Conservation (phyloP, 495 filamentous ascomycete species). For the Aspergillus cristatus region DNA sequence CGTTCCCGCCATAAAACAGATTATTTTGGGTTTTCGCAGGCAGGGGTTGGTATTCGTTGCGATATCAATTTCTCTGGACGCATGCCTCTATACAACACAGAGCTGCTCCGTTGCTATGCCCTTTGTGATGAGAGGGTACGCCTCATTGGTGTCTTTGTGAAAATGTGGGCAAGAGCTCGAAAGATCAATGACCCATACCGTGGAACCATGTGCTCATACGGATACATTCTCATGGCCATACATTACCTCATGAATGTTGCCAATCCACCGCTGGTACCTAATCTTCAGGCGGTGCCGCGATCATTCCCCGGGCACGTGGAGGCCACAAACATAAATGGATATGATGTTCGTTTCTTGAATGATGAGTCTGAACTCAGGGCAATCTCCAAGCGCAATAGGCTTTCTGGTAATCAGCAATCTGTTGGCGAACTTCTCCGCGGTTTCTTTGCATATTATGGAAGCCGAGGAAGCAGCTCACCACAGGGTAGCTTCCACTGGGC, state of each 20-base stretch:
- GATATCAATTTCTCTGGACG: conserved; percentile 81
- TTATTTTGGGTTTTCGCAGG: conserved; percentile 54
- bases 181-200: conserved; percentile 75
- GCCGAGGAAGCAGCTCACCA: conserved; percentile 33
- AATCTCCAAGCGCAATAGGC: conserved; percentile 36
- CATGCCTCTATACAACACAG: conserved; percentile 69
- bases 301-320: conserved; percentile 3
- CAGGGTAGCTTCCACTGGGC: conserved; percentile 59
- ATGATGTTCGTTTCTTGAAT: conserved; percentile 56
- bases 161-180: conserved; percentile 71
- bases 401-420: conserved; percentile 52
- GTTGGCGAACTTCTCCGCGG: conserved; percentile 58
- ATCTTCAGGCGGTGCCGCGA: conserved; percentile 49
- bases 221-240: conserved; percentile 88
- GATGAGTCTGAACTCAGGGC: conserved; percentile 52
- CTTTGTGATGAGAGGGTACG: conserved; percentile 62
- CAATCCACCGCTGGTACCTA: conserved; percentile 67
- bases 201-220: conserved; percentile 76
- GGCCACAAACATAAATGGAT: conserved; percentile 37
- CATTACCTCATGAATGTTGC: conserved; percentile 78
- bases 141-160: conserved; percentile 71
- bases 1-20: too few relatives aligned
- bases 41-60: conserved; percentile 61
- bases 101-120: conserved; percentile 68
- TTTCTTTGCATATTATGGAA: conserved; percentile 77